Evolutionary conservation across 2,329 filamentous ascomycete species (phyloP), one percentile per base, ranked within the genome.

Genomic region (Fusarium proliferatum): DNA sequence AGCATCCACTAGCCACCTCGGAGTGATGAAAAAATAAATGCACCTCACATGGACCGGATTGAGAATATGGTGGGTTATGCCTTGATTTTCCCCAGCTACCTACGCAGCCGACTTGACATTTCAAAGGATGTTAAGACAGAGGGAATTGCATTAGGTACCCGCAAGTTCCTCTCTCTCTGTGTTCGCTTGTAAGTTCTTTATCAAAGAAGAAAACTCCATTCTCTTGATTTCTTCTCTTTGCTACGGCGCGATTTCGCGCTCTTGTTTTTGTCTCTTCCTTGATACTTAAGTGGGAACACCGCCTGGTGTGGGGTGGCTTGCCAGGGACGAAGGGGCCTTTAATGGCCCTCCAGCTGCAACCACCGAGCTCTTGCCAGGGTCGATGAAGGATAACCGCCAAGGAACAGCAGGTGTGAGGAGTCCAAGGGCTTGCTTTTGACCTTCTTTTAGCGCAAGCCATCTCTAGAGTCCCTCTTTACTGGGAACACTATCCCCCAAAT

Each of bases 271-370:
- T n/a, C 16, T 43, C 33, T 38, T 49, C 39, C 21, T 64, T 55
- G 21, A 15, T 21, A 33, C 33, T 13, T 33, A 52, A 33, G 62
- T 55, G 34, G 42, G 42, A 38, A 48, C 55, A 51, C 30, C 39
- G 43, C 53, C 59, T 68, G 71, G 63, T 74, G 71, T 73, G 71
- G 67, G 49, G 71, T 72, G 63, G 42, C 53, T 61, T 64, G 55
- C 36, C 59, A 72, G 55, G 67, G 67, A 69, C 71, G 56, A 69
- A 56, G 65, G 71, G 62, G 43, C 43, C 30, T 52, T 36, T 21
- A 16, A 60, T 45, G 33, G 33, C 60, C 45, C 33, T 51, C 45
- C 56, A 73, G 55, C 45, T 64, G 49, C 42, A 61, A 61, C 62
- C 58, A 64, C 71, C 67, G 42, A 71, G 71, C 49, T 51, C 38